Conservation (phyloP, 163 green algal genomes). For the Volvox carteri region DNA sequence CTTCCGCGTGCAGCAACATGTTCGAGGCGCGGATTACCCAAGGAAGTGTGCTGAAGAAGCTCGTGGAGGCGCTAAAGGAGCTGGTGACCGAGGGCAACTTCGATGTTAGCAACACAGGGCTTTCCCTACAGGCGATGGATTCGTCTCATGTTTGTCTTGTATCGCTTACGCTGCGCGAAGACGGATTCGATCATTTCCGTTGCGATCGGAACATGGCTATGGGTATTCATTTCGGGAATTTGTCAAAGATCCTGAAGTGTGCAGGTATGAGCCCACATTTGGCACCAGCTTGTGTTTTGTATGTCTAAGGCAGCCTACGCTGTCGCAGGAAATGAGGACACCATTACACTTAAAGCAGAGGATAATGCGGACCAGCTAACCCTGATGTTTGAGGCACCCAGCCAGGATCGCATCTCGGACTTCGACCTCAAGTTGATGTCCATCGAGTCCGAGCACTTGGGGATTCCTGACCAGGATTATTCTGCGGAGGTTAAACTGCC, state of each 20-base stretch:
- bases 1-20: constrained; percentile 43
- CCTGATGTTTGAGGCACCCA: constrained; percentile 95
- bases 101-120: constrained; percentile 85
- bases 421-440: constrained; percentile 99
- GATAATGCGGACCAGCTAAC: constrained; percentile 94
- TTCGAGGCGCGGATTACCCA: constrained; percentile 95
- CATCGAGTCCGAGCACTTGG: constrained; percentile 98
- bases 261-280: too few relatives aligned
- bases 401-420: constrained; percentile 94
- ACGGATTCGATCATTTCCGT: constrained; percentile 98
- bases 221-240: constrained; percentile 89
- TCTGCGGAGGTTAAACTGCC: constrained; percentile 85
- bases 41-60: constrained; percentile 95
- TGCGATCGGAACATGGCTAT: constrained; percentile 94
- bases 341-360: constrained; percentile 97
- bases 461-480: constrained; percentile 98
- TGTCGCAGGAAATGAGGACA: constrained; percentile 95
- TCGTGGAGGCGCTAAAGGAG: constrained; percentile 98
- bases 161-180: constrained; percentile 85
- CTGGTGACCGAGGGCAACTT: constrained; percentile 99
- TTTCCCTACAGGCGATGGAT: constrained; percentile 98
- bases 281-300: too few relatives aligned
- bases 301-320: too few relatives aligned
- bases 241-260: constrained; percentile 98
- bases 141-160: constrained; percentile 96